Evolutionary conservation across 176 grass and related monocot genomes (phyloP), one percentile per base, ranked within the genome.

Genomic region (Avena eriantha): DNA sequence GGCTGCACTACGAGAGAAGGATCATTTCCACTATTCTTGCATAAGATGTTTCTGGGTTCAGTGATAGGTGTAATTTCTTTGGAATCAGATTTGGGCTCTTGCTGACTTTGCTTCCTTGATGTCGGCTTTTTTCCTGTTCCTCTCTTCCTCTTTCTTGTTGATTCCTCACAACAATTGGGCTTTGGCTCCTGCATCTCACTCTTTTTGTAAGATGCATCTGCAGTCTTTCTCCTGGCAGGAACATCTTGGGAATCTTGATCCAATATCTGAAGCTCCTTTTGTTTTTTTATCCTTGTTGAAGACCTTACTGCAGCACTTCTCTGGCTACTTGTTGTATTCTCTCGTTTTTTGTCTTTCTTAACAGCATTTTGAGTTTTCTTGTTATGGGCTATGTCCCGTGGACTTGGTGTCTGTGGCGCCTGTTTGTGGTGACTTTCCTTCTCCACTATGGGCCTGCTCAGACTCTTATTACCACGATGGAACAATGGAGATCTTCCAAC

Each of bases 141-240:
- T 72, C 54, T 88, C 72, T 92, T 89, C 76, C 84, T 83, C 58
- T 83, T 86, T 80, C 75, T 56, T 73, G 36, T 82, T 36, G 34
- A 47, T 16, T 45, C 57, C 74, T 68, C 23, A 64, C 61, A 43
- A 48, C 23, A 23, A 45, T 4, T 82, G 34, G 66, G 43, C 48
- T 54, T 69, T 41, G 74, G 16, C 59, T 60, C 76, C 75, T 76
- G 21, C 48, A 76, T 80, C 35, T 63, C 26, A 75, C 34, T 69
- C 24, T 84, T 80, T 69, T 31, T 80, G 75, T 2, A 63, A 80
- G 67, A 59, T 39, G 48, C 34, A 79, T 66, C 22, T 87, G 10
- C 17, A 73, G 46, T 29, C 57, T 75, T 76, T 75, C 24, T 45
- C 35, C n/a, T 73, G 35, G 68, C 26, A 59, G 58, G 39, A 75